Conservation (phyloP, 2,329 filamentous ascomycete genomes). For the Pseudogymnoascus pannorum region DNA sequence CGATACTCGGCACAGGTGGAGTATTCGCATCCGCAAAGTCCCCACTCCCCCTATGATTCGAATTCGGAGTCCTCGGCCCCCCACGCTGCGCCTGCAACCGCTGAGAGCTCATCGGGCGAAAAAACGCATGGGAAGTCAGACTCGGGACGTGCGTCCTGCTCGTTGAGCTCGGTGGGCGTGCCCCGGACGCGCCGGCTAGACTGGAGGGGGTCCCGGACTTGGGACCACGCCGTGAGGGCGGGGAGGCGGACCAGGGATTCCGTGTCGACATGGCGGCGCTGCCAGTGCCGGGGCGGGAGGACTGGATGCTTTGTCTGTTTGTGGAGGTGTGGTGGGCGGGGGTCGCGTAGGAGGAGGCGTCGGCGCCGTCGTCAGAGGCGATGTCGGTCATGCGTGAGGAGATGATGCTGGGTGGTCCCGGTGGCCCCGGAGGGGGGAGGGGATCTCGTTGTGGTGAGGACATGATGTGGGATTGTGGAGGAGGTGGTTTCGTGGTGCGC, state of each 20-base stretch:
- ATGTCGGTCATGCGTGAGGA: constrained; percentile 51
- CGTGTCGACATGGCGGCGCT: constrained; percentile 42
- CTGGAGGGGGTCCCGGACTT: background rate
- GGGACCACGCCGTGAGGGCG: constrained; percentile 46
- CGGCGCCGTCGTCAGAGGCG: constrained; percentile 43
- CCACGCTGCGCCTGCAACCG: constrained; percentile 84
- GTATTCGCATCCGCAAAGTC: constrained; percentile 39
- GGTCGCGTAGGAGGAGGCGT: constrained; percentile 31
- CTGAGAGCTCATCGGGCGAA: constrained; percentile 93
- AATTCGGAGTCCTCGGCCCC: constrained; percentile 39
- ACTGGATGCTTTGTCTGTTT: constrained; percentile 32
- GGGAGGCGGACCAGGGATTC: constrained; percentile 45
- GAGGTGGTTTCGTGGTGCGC: background rate
- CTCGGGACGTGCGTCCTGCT: constrained; percentile 86
- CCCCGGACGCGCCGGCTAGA: constrained; percentile 32
- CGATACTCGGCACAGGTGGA: constrained; percentile 31
- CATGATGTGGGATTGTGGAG: background rate
- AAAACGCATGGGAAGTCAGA: constrained; percentile 84
- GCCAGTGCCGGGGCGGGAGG: constrained; percentile 48
- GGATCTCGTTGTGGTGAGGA: background rate
- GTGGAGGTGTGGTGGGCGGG: constrained; percentile 28
- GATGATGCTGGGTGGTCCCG: constrained; percentile 41
- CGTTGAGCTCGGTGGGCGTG: constrained; percentile 56
- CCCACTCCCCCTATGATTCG: constrained; percentile 27
- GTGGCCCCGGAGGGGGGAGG: constrained; percentile 23